Percentiles rank a stretch among this genome's conserved stretches.
phyloP scores from a whole-genome alignment of 306 rosid genomes.

The Cucurbita argyrosperma region DNA sequence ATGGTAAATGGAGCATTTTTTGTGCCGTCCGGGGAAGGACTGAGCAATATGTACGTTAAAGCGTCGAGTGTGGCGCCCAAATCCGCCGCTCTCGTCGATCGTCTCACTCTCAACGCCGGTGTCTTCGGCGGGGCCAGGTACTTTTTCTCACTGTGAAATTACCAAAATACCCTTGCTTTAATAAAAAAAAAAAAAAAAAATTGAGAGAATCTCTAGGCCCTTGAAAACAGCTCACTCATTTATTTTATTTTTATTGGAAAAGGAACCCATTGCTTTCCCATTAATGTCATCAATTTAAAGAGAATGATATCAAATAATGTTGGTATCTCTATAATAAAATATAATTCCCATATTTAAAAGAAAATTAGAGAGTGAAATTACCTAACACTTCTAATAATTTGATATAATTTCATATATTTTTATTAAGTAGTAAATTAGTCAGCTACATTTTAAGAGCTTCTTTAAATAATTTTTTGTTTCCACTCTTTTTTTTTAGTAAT shows the following conservation, averaged over 20 bases:
- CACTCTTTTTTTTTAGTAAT: neutral
- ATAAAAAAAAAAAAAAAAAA: too few relatives aligned
- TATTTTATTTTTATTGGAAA: too few relatives aligned
- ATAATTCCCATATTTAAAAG: too few relatives aligned
- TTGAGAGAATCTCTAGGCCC: neutral
- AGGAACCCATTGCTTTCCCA: neutral
- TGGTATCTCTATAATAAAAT: too few relatives aligned
- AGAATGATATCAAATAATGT: too few relatives aligned
- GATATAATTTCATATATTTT: too few relatives aligned
- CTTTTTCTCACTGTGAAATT: neutral
- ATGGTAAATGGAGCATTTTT: conserved; percentile 96
- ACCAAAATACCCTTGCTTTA: neutral
- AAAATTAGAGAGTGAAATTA: neutral
- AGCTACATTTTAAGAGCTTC: too few relatives aligned
- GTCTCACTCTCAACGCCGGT: conserved; percentile 68
- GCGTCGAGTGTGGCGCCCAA: conserved; percentile 70
- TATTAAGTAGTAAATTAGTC: too few relatives aligned
- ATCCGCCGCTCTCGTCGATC: conserved; percentile 63
- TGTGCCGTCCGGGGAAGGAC: conserved; percentile 59
- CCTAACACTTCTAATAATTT: too few relatives aligned
- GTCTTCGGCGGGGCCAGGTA: conserved; percentile 86
- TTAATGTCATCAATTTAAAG: neutral
- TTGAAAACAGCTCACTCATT: neutral
- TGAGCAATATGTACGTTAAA: conserved; percentile 35
- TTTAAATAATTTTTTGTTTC: too few relatives aligned